These are phyloP conservation scores for Ceratobasidium papillatum DNA, from an alignment of 1,284 basidiomycete genomes.

Conservation along the genomic window DNA sequence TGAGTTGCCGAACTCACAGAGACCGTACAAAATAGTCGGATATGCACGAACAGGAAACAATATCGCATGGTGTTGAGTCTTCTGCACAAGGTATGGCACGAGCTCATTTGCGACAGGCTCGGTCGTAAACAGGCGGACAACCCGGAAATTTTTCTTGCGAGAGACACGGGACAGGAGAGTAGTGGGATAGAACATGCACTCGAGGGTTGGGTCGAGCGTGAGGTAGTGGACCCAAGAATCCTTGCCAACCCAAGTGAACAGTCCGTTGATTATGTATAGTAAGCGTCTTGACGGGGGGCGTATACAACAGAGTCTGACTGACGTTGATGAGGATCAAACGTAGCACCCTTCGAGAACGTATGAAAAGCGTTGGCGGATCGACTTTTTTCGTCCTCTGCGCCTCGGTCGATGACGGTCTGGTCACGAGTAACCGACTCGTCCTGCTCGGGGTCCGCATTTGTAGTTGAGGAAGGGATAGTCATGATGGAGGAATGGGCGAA, in stretches of 20 bases:
- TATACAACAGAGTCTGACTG: conserved; percentile 84
- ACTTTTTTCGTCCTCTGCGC: conserved; percentile 63
- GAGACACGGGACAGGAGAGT: conserved; percentile 82
- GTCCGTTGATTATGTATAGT: conserved; percentile 83
- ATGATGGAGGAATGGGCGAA: conserved; percentile 91
- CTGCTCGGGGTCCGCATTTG: conserved; percentile 85
- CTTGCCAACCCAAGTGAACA: conserved; percentile 88
- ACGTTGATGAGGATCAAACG: conserved; percentile 87
- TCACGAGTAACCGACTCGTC: conserved; percentile 89
- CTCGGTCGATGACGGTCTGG: conserved; percentile 78
- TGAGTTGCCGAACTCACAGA: conserved; percentile 91
- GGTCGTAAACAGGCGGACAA: conserved; percentile 82
- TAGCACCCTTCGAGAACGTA: conserved; percentile 86
- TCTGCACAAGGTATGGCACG: conserved; percentile 69
- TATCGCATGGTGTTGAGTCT: conserved; percentile 49
- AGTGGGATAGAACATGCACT: conserved; percentile 88
- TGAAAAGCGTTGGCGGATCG: conserved; percentile 80
- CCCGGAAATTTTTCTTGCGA: conserved; percentile 72
- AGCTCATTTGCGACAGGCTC: conserved; percentile 92
- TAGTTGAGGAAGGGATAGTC: conserved; percentile 93
- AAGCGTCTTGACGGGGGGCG: conserved; percentile 81
- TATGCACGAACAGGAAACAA: conserved; percentile 76
- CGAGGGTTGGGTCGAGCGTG: conserved; percentile 84
- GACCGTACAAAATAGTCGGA: conserved; percentile 81
- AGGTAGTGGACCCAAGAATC: conserved; percentile 85